Evolutionary conservation across 139 green algal species (phyloP).

Genomic region (Nannochloris sp.): DNA sequence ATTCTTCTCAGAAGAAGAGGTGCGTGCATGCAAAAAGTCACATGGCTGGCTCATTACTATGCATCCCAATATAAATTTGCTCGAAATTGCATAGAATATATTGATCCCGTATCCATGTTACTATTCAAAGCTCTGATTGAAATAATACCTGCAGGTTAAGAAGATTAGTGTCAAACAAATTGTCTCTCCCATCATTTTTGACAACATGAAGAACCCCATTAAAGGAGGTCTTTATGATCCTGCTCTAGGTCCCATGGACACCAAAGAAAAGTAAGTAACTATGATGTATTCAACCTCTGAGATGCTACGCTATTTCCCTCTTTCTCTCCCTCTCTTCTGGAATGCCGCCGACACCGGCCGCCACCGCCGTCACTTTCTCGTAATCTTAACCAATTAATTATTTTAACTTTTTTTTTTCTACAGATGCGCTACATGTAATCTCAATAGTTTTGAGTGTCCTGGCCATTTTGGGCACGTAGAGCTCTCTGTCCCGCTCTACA

Average conservation of each 20-base stretch:
- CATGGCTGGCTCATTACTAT: too few species aligned
- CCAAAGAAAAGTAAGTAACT: slow-evolving; percentile 34
- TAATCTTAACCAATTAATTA: background rate
- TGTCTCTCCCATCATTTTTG: slow-evolving; percentile 69
- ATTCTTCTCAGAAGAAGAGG: slow-evolving; percentile 89
- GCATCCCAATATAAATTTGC: background rate
- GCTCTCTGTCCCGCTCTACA: slow-evolving; percentile 94
- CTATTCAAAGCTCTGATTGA: background rate
- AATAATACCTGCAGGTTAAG: slow-evolving; percentile 41
- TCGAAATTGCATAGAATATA: too few species aligned
- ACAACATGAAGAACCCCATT: slow-evolving; percentile 71
- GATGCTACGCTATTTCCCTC: background rate
- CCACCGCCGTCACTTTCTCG: background rate
- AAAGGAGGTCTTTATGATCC: slow-evolving; percentile 85
- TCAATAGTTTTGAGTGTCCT: slow-evolving; percentile 66
- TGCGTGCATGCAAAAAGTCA: slow-evolving; percentile 6
- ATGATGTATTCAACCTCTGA: background rate
- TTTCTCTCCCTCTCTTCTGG: background rate
- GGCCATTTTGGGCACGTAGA: slow-evolving; percentile 98
- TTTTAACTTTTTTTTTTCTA: background rate
- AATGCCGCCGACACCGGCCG: background rate
- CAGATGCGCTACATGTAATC: slow-evolving; percentile 83
- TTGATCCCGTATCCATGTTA: background rate
- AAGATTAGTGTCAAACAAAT: slow-evolving; percentile 85
- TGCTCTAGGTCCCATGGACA: slow-evolving; percentile 78